Evolutionary conservation across 345 rosid genomes (phyloP).

Genomic region (Limnanthes douglasii): DNA sequence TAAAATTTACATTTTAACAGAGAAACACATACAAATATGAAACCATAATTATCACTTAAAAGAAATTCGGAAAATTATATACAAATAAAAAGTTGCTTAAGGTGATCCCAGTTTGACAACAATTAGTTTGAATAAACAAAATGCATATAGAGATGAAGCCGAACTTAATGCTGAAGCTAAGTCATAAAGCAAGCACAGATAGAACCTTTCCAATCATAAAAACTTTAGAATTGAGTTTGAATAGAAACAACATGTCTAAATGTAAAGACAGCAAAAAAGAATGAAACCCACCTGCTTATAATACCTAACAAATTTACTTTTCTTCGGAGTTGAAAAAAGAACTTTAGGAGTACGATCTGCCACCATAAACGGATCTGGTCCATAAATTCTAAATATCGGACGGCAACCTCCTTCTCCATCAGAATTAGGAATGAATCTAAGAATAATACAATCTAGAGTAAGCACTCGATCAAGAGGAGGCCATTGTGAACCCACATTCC

Average conservation of each 20-base stretch:
- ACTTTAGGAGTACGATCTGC: constrained; percentile 49
- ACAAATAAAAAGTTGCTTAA: too few species aligned
- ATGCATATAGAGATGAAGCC: too few species aligned
- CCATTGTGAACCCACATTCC: constrained; percentile 51
- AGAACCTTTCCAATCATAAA: background rate
- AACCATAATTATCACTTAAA: too few species aligned
- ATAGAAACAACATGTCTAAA: constrained; percentile 2
- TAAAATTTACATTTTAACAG: too few species aligned
- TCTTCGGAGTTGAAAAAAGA: constrained; percentile 51
- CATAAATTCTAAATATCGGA: constrained; percentile 61
- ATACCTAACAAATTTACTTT: constrained; percentile 34
- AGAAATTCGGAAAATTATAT: too few species aligned
- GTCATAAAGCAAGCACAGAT: too few species aligned
- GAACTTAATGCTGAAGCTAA: too few species aligned
- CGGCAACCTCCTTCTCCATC: constrained; percentile 62
- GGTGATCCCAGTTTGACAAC: too few species aligned
- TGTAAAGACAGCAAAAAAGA: constrained; percentile 5
- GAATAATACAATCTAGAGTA: constrained; percentile 47
- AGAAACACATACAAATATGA: too few species aligned
- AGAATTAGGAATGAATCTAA: constrained; percentile 40
- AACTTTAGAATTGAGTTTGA: background rate
- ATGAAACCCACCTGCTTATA: constrained; percentile 38
- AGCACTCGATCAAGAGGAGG: constrained; percentile 57
- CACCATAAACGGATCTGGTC: constrained; percentile 49
- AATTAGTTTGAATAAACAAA: too few species aligned